Base-by-base conservation (phyloP, 2,329 filamentous ascomycete genomes). In the Neofusicoccum cordaticola region DNA sequence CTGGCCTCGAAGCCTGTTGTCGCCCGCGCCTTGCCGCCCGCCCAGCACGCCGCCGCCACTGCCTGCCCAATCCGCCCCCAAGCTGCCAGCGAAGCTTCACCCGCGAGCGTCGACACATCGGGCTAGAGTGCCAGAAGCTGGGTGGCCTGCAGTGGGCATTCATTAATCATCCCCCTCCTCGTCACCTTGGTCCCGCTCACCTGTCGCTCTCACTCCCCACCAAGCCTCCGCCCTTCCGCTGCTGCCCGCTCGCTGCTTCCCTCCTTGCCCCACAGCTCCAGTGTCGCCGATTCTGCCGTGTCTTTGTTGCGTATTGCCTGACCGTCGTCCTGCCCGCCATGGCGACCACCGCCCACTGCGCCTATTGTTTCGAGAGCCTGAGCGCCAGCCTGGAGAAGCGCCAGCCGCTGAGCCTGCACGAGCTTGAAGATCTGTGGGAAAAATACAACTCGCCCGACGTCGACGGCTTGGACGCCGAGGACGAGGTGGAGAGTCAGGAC, bases 281-380 rank as follows among this genome's bases (percentile, higher is more conserved):
- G 34, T 19, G 34, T 34, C 27, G 13, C 51, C 7, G 51, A 12
- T 17, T 44, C 17, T 17, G 27, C 50, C 27, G 39, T 41, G 50
- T 45, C 61, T 35, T 45, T 31, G 9, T 34, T 34, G 47, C 34
- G 7, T 45, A 17, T 19, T 56, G 34, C 48, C 27, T 31, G 2
- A 7, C 41, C n/a, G 37, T 47, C 61, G 13, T 27, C 41, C 37
- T 31, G 15, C 41, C 34, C 50, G 68, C 50, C 62, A 98, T 98
- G 94, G 94, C 95, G 56, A 90, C 90, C 65, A 80, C 86, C 71
- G 89, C 89, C 66, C 94, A 98, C 79, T 97, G 93, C 78, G 88
- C 94, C 73, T 93, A 89, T 79, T 97, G 93, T 82, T 98, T 99
- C 83, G 95, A 99, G 79, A 84, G 84, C 45, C 87, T 99, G 42